Base-by-base conservation (phyloP, 2,329 filamentous ascomycete genomes). In the Aspergillus sp. region DNA sequence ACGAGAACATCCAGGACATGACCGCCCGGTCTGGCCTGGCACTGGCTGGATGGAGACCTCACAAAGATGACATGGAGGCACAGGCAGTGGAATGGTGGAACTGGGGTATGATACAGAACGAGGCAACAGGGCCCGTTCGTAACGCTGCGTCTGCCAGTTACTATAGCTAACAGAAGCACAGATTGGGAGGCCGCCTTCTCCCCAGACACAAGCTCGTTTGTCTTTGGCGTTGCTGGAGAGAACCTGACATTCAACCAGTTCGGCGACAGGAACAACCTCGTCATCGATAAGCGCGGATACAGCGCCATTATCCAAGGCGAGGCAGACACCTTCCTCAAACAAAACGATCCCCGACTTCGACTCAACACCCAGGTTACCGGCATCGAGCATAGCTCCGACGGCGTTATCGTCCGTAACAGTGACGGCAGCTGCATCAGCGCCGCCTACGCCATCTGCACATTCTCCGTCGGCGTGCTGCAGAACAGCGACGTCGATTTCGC, bases 401-500 rank as follows among this genome's bases (percentile, higher is more conserved):
- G 81, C 3, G 84, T 89, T 2, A 83, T 74, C 1, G 72, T 89
- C 11, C 70, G 76, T 48, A 82, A 78, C 24, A 70, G 78, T 2
- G 80, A 85, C 55, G 84, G 83, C 2, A 79, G 71, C 53, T 88
- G 85, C 62, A 73, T 88, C 18, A 69, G 78, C 45, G 85, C 86
- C 1, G 80, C 82, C 6, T 86, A 87, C 61, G 87, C 86, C 1
- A 82, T 90, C 59, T 82, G 80, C 64, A 90, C 87, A 0, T 89
- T 90, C 69, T 87, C 85, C 0, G 71, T 90, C 0, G 87, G 88
- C 1, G 87, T 90, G 0, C 74, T 90, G 1, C 87, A 90, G 66
- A 83, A 85, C 59, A 78, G 85, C 3, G 79, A 75, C 0, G 80
- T 89, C 1, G 69, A 71, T 0, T 90, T 89, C 66, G 66, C 76